These are phyloP conservation scores for Blastocystis sp. DNA, from an alignment of 352 stramenopile genomes.

Conservation along the genomic window DNA sequence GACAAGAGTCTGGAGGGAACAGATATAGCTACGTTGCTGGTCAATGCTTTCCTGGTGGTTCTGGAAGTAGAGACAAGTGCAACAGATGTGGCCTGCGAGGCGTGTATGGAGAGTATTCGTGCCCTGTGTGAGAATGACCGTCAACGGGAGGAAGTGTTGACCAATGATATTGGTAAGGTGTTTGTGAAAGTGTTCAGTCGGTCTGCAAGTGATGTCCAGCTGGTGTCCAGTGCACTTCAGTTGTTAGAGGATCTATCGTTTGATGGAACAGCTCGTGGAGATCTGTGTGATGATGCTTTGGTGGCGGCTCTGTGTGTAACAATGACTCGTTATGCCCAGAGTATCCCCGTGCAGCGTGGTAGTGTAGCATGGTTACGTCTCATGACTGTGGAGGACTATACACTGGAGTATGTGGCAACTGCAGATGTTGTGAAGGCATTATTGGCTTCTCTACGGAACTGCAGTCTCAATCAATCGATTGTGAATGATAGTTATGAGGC, in stretches of 20 bases:
- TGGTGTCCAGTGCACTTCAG: background rate
- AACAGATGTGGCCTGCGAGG: constrained; percentile 11
- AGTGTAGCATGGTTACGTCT: background rate
- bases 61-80: background rate
- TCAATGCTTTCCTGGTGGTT: constrained; percentile 23
- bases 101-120: constrained; percentile 1
- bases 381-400: constrained; percentile 13
- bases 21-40: constrained; percentile 9
- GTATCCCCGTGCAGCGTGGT: background rate
- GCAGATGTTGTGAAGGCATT: constrained; percentile 11
- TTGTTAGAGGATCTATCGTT: background rate
- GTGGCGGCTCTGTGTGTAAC: background rate
- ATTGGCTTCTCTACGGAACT: background rate
- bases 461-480: background rate
- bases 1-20: background rate
- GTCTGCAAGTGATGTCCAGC: background rate
- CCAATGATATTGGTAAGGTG: background rate
- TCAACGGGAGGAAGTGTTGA: background rate
- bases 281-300: constrained; percentile 26
- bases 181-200: constrained; percentile 18
- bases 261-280: background rate
- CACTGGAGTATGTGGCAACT: background rate
- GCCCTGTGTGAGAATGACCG: constrained; percentile 11
- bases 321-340: constrained; percentile 35
- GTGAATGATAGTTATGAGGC: constrained; percentile 6